A percentile compares a stretch with the other conserved stretches of the same genome.
Evolutionary conservation across 257 asterid species (phyloP).

Genomic region (Penstemon davidsonii): DNA sequence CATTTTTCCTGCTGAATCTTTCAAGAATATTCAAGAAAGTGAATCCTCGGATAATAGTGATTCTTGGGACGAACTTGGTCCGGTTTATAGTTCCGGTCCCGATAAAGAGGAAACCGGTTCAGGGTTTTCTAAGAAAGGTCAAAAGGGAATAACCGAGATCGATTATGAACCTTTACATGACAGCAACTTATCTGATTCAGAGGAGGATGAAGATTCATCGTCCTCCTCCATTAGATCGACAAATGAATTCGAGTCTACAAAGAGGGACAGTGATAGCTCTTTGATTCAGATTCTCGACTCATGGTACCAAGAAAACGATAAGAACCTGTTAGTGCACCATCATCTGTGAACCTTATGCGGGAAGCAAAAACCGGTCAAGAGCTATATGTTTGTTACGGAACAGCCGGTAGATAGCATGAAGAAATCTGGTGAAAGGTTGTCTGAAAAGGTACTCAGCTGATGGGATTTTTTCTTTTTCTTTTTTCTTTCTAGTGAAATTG

Average conservation of each 20-base stretch:
- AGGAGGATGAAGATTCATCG: constrained; percentile 40
- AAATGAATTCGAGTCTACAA: constrained; percentile 25
- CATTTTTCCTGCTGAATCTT: constrained; percentile 48
- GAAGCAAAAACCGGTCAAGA: constrained; percentile 41
- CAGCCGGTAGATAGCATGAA: constrained; percentile 29
- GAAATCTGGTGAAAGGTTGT: constrained; percentile 43
- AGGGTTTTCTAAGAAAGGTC: constrained; percentile 22
- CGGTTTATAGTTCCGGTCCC: constrained; percentile 33
- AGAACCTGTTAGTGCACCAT: constrained; percentile 18
- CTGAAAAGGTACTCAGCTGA: constrained; percentile 9
- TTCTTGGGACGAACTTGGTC: constrained; percentile 87
- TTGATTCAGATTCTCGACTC: constrained; percentile 70
- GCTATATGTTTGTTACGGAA: constrained; percentile 58
- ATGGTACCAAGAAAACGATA: constrained; percentile 42
- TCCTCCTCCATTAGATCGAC: constrained; percentile 28
- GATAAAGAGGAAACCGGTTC: constrained; percentile 29
- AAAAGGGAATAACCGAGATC: constrained; percentile 25
- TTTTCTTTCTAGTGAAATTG: no score
- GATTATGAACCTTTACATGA: constrained; percentile 54
- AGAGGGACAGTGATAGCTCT: constrained; percentile 42
- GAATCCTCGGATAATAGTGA: constrained; percentile 46
- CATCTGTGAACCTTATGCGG: constrained; percentile 18
- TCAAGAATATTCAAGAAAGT: constrained; percentile 35
- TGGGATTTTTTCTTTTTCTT: no score
- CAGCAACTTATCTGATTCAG: constrained; percentile 60